A percentile compares a stretch with the other conserved stretches of the same genome.
These are phyloP conservation scores for Globisporangium apiculatum DNA, from an alignment of 352 stramenopile species.

Conservation along the genomic window DNA sequence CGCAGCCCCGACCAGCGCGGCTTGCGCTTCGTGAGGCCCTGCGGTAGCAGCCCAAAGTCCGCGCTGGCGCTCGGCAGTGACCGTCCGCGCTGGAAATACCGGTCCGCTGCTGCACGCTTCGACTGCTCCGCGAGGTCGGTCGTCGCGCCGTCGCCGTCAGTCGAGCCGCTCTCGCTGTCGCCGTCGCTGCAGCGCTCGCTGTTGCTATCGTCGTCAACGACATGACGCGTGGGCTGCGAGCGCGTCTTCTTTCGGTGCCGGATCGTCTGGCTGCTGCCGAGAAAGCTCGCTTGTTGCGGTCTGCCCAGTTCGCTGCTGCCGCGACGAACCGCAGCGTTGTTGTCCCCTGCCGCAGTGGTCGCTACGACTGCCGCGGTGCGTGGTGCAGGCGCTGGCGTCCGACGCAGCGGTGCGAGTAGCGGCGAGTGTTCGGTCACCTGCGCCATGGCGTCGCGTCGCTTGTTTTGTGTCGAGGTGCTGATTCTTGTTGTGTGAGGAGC, in stretches of 20 bases:
- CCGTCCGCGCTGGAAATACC: conserved; percentile 7
- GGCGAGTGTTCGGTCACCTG: conserved; percentile 6
- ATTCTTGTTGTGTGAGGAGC: no score
- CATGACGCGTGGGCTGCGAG: conserved; percentile 1
- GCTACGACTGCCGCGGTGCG: no score
- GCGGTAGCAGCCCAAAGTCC: background rate
- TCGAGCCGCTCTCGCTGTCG: conserved; percentile 1
- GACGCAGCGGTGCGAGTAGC: conserved; percentile 1
- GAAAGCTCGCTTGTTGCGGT: conserved; percentile 4
- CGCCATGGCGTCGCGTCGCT: background rate
- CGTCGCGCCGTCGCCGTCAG: conserved; percentile 6
- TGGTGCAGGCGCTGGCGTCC: background rate
- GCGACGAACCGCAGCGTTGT: background rate
- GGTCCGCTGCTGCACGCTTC: conserved; percentile 4
- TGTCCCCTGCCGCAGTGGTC: background rate
- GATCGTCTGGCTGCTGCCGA: conserved; percentile 6
- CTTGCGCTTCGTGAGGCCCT: conserved; percentile 25
- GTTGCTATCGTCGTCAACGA: background rate
- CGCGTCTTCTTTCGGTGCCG: conserved; percentile 12
- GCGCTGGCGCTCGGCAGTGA: conserved; percentile 6
- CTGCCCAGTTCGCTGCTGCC: background rate
- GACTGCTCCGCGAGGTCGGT: background rate
- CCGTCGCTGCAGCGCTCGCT: conserved; percentile 5
- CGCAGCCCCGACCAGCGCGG: conserved; percentile 29
- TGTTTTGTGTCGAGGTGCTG: no score